These are phyloP conservation scores for Waltergamsia citrina DNA, from an alignment of 2,329 filamentous ascomycete genomes.

Conservation along the genomic window DNA sequence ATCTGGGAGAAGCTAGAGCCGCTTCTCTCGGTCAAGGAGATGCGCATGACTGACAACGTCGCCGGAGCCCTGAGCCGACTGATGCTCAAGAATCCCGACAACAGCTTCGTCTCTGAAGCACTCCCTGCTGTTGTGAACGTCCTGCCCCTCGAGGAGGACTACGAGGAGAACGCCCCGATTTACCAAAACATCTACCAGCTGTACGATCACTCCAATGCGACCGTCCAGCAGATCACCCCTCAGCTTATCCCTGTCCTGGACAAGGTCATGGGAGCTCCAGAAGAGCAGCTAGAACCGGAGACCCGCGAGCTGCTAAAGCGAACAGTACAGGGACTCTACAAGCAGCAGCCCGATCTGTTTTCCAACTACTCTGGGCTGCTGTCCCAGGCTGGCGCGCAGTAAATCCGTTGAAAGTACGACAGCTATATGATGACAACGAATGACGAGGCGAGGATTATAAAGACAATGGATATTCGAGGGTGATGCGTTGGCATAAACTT, in stretches of 20 bases:
- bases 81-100: constrained; percentile 81
- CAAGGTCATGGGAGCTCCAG: constrained; percentile 59
- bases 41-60: constrained; percentile 84
- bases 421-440: constrained; percentile 1
- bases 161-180: constrained; percentile 90
- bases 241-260: constrained; percentile 63
- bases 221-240: constrained; percentile 56
- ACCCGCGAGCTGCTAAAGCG: constrained; percentile 58
- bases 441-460: neutral
- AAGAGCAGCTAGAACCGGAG: constrained; percentile 67
- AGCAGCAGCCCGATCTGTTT: constrained; percentile 21
- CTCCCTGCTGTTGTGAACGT: constrained; percentile 71
- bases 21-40: constrained; percentile 66
- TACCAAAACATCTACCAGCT: constrained; percentile 85
- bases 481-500: no score
- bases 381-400: constrained; percentile 16
- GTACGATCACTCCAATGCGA: constrained; percentile 48
- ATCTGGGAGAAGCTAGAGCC: constrained; percentile 84
- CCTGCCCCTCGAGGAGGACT: constrained; percentile 86
- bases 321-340: constrained; percentile 43
- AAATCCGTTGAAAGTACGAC: neutral
- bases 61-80: constrained; percentile 85
- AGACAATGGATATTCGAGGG: no score
- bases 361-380: constrained; percentile 19
- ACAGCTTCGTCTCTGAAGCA: constrained; percentile 70